Evolutionary conservation across 2,329 filamentous ascomycete species (phyloP).

Genomic region (Phyllosticta paracitricarpa): DNA sequence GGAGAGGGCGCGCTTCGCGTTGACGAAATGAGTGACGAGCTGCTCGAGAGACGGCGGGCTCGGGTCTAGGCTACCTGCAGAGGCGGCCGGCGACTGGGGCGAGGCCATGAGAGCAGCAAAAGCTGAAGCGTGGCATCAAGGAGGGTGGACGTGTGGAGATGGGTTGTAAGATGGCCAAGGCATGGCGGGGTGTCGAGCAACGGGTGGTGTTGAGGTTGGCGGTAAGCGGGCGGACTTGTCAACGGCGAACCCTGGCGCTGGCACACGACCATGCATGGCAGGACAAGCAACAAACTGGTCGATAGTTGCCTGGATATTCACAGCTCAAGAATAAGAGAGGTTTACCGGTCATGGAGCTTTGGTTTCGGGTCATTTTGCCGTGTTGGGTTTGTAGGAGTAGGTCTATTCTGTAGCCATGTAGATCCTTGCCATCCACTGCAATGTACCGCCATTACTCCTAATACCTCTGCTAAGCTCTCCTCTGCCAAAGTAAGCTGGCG

Average conservation of each 20-base stretch:
- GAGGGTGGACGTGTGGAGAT: neutral
- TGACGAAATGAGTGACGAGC: conserved; percentile 74
- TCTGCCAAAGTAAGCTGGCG: neutral
- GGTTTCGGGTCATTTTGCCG: too few species aligned
- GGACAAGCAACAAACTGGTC: neutral
- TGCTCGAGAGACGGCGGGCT: conserved; percentile 52
- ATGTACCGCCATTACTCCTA: too few species aligned
- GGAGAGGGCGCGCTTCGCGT: conserved; percentile 77
- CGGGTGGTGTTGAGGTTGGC: neutral
- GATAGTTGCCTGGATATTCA: too few species aligned
- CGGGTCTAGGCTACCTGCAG: conserved; percentile 26
- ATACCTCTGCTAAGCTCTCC: too few species aligned
- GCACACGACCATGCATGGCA: neutral
- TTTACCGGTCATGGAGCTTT: too few species aligned
- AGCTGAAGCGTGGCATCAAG: conserved; percentile 1
- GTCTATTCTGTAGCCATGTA: too few species aligned
- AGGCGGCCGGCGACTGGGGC: conserved; percentile 32
- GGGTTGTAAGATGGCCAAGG: neutral
- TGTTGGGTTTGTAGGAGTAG: too few species aligned
- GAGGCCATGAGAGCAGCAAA: conserved; percentile 14
- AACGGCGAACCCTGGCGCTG: conserved; percentile 3
- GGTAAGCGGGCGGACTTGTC: conserved; percentile 3
- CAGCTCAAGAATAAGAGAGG: too few species aligned
- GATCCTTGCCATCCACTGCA: too few species aligned
- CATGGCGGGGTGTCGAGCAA: neutral